phyloP scores from a whole-genome alignment of 164 flowering plant genomes.

The Umbilicus rupestris region DNA sequence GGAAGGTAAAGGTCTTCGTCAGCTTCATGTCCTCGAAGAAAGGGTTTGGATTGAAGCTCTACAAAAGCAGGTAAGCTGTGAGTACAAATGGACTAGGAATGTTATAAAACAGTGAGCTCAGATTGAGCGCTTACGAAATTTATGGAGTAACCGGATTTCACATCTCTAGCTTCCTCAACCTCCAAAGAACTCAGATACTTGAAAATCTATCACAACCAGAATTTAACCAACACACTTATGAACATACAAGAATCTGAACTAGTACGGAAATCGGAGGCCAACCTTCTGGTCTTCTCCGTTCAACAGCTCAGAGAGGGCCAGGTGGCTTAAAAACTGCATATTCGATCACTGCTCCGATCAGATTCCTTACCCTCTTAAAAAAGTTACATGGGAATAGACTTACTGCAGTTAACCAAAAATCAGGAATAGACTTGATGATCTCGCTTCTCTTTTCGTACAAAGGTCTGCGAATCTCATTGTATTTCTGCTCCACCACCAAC shows the following conservation, averaged over 20 bases:
- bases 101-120: too few relatives aligned
- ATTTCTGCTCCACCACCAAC: conserved; percentile 87
- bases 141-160: conserved; percentile 75
- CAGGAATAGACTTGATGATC: conserved; percentile 67
- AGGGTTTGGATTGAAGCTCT: conserved; percentile 59
- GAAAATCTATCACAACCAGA: conserved; percentile 47
- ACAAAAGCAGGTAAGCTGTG: conserved; percentile 2
- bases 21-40: conserved; percentile 57
- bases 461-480: conserved; percentile 67
- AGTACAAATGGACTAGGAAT: not conserved
- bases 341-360: not conserved
- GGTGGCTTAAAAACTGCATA: conserved; percentile 81
- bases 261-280: conserved; percentile 2
- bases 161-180: conserved; percentile 74
- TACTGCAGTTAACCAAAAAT: conserved; percentile 95
- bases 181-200: conserved; percentile 60
- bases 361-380: not conserved
- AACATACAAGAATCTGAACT: not conserved
- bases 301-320: conserved; percentile 62
- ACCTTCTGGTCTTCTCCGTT: conserved; percentile 87
- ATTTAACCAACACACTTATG: too few relatives aligned
- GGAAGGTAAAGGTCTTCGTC: conserved; percentile 45
- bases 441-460: conserved; percentile 65
- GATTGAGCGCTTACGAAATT: conserved; percentile 56
- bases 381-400: conserved; percentile 18